phyloP scores from a whole-genome alignment of 306 rosid species.

The Rosa lucieae region DNA sequence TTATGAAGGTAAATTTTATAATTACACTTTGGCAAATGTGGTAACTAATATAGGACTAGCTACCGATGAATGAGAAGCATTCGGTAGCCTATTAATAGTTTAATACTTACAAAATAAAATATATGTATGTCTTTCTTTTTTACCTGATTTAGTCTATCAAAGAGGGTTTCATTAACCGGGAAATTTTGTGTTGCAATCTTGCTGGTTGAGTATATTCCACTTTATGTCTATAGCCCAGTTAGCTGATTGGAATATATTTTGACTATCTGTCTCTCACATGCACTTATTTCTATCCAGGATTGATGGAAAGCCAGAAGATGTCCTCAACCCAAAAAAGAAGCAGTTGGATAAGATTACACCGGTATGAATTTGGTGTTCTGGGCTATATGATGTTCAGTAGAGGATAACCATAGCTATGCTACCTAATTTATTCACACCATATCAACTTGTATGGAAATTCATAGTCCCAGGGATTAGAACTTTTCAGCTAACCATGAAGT shows the following conservation, averaged over 20 bases:
- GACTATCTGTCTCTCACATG: slow-evolving; percentile 9
- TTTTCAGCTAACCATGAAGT: background rate
- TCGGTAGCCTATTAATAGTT: background rate
- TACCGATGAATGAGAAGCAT: background rate
- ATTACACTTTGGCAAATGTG: background rate
- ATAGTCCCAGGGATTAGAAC: background rate
- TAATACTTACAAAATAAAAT: background rate
- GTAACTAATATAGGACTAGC: background rate
- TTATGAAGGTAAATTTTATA: background rate
- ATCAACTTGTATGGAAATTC: background rate
- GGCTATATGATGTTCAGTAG: background rate
- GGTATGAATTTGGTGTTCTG: slow-evolving; percentile 39
- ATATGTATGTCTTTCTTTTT: background rate
- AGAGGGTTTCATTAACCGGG: background rate
- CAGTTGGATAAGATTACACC: slow-evolving; percentile 94
- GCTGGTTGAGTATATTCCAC: background rate
- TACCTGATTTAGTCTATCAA: background rate
- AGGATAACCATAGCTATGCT: background rate
- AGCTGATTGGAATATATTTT: background rate
- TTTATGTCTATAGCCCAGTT: background rate
- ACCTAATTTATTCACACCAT: background rate
- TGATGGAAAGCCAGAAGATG: slow-evolving; percentile 97
- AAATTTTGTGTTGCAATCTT: background rate
- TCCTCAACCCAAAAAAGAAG: slow-evolving; percentile 97
- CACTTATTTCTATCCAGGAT: slow-evolving; percentile 46